Evolutionary conservation across 164 flowering plant species (phyloP).

Genomic region (Nymphaea colorata): DNA sequence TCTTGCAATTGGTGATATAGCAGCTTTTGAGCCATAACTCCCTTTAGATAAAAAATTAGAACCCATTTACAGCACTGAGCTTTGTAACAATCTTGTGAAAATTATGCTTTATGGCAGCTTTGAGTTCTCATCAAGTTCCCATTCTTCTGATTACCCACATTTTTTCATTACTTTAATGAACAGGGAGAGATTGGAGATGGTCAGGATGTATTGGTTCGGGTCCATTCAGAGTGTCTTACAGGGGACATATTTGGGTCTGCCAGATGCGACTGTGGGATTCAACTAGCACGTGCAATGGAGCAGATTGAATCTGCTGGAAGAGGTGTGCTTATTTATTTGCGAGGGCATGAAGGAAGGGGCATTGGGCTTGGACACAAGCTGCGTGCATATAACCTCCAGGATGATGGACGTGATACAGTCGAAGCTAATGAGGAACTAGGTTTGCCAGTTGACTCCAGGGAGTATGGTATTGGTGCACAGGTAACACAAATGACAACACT

Average conservation of each 20-base stretch:
- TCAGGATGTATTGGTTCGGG: constrained; percentile 80
- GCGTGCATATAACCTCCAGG: constrained; percentile 88
- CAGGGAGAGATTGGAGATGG: constrained; percentile 98
- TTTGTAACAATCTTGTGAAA: no score
- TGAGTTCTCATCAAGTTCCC: not conserved
- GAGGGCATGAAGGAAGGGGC: constrained; percentile 98
- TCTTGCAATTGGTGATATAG: not conserved
- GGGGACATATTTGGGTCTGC: constrained; percentile 97
- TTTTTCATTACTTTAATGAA: not conserved
- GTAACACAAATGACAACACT: constrained; percentile 16
- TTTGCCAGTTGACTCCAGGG: constrained; percentile 88
- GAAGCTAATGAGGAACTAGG: constrained; percentile 97
- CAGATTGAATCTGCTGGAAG: constrained; percentile 79
- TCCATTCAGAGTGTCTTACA: constrained; percentile 95
- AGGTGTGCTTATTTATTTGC: constrained; percentile 82
- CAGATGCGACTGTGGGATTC: constrained; percentile 89
- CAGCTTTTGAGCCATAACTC: not conserved
- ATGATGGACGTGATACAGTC: constrained; percentile 88
- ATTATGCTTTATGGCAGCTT: not conserved
- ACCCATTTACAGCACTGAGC: no score
- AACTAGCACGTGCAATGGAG: constrained; percentile 88
- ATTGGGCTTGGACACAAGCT: constrained; percentile 97
- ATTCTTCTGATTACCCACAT: not conserved
- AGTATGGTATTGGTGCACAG: constrained; percentile 99
- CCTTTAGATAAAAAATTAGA: not conserved